Conservation (phyloP, 257 asterid genomes). For the Ophiorrhiza pumila region DNA sequence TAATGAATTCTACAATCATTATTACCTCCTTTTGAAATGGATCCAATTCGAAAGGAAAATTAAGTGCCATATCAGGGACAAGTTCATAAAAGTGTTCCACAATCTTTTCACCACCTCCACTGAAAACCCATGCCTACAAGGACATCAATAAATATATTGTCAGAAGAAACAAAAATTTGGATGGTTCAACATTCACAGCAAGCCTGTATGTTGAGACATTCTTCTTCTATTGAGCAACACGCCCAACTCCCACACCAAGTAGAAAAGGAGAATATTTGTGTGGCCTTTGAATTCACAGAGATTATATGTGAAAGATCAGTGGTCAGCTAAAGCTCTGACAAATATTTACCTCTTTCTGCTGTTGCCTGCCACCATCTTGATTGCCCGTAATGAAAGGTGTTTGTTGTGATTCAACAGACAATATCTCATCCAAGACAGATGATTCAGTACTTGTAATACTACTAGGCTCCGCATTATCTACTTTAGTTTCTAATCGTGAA, state of each 20-base stretch:
- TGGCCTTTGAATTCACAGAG: neutral
- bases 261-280: neutral
- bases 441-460: conserved; percentile 36
- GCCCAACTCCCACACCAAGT: neutral
- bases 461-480: conserved; percentile 35
- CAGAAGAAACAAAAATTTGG: neutral
- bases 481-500: conserved; percentile 41
- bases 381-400: conserved; percentile 35
- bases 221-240: neutral
- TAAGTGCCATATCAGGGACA: conserved; percentile 94
- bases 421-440: conserved; percentile 70
- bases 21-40: conserved; percentile 95
- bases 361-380: conserved; percentile 36
- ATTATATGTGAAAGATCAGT: neutral
- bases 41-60: conserved; percentile 91
- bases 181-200: neutral
- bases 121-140: conserved; percentile 74
- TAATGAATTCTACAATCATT: conserved; percentile 6
- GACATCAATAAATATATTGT: conserved; percentile 14
- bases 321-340: conserved; percentile 11
- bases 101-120: conserved; percentile 58
- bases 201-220: neutral
- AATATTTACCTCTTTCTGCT: conserved; percentile 58
- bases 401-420: conserved; percentile 53
- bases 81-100: conserved; percentile 71